These are phyloP conservation scores for Venturia aucupariae DNA, from an alignment of 2,329 filamentous ascomycete genomes.

Conservation along the genomic window DNA sequence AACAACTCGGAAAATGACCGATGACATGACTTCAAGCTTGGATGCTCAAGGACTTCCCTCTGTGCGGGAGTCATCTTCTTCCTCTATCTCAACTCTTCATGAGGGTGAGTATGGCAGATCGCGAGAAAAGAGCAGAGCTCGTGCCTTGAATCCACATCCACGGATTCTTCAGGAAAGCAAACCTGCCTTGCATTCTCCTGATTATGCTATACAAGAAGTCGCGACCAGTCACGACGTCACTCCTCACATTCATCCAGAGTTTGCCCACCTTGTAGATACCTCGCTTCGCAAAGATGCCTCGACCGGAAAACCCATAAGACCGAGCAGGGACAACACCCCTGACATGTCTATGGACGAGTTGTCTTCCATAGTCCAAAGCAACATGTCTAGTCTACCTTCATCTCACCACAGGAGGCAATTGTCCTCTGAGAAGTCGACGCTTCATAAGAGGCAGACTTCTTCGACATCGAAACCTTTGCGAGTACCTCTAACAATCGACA, in stretches of 20 bases:
- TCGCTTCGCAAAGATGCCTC: slow-evolving; percentile 33
- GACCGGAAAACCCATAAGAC: slow-evolving; percentile 36
- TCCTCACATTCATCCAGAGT: slow-evolving; percentile 25
- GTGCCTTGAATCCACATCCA: slow-evolving; percentile 29
- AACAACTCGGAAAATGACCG: slow-evolving; percentile 48
- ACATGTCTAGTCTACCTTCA: slow-evolving; percentile 39
- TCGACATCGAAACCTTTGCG: slow-evolving; percentile 26
- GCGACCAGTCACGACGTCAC: not conserved
- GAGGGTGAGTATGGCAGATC: slow-evolving; percentile 39
- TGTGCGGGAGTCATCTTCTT: slow-evolving; percentile 65
- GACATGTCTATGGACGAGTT: slow-evolving; percentile 35
- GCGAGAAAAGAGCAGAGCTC: slow-evolving; percentile 23
- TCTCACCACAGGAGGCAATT: slow-evolving; percentile 41
- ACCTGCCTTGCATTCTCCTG: slow-evolving; percentile 36
- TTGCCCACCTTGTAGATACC: slow-evolving; percentile 53
- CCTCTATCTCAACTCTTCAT: slow-evolving; percentile 59
- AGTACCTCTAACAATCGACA: slow-evolving; percentile 8
- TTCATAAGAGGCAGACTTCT: slow-evolving; percentile 43
- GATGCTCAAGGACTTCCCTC: slow-evolving; percentile 50
- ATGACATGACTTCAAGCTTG: slow-evolving; percentile 43
- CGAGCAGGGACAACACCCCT: slow-evolving; percentile 37
- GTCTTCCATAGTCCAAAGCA: slow-evolving; percentile 47
- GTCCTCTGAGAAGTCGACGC: slow-evolving; percentile 37
- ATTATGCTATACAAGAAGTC: not conserved
- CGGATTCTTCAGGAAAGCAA: slow-evolving; percentile 55